Base-by-base conservation (phyloP, 2,329 filamentous ascomycete species). In the Alternaria triticina region DNA sequence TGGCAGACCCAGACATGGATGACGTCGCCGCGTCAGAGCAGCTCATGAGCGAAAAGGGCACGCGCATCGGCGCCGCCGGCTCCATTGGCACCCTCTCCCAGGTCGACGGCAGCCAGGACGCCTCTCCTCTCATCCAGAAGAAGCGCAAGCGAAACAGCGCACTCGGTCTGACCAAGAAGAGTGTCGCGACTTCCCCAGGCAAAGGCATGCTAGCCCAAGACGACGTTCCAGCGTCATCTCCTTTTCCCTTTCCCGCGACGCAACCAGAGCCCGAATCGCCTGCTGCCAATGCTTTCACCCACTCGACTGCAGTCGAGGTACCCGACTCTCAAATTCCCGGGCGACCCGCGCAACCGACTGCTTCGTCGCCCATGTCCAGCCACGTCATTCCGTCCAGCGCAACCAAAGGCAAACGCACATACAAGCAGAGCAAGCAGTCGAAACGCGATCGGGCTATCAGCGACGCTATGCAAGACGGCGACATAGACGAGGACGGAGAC, bases 21-120 rank as follows among this genome's bases (percentile, higher is more conserved):
- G 67, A 72, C 57, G 40, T 65, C 25, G 64, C 66, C 11, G 71
- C 71, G 8, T 68, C 67, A 25, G 67, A 69, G 56, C 71, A 73
- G 30, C 69, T 73, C 33, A 63, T 70, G 36, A 67, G 62, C 43
- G 71, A 72, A 12, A 46, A 56, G 50, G 40, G 23, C 17, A 65
- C 54, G 36, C 54, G 46, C 54, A 61, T 56, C 22, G 25, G 57
- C 9, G 56, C 58, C 22, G 12, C 57, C 9, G 56, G 57, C 33
- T 52, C 33, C 11, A 46, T 22, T 28, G n/a, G 43, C 47, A 56
- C 10, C 13, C 50, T 33, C 22, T n/a, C 43, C 10, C 47, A 50
- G 11, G 15, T 28, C 25, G 28, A 43, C 27, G 52, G 30, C 30
- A n/a, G 28, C 9, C 40, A 44, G 40, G 46, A 59, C 13, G 27